Base-by-base conservation (phyloP, 176 grass and related monocot species). In the Dendrocalamus sinicus region DNA sequence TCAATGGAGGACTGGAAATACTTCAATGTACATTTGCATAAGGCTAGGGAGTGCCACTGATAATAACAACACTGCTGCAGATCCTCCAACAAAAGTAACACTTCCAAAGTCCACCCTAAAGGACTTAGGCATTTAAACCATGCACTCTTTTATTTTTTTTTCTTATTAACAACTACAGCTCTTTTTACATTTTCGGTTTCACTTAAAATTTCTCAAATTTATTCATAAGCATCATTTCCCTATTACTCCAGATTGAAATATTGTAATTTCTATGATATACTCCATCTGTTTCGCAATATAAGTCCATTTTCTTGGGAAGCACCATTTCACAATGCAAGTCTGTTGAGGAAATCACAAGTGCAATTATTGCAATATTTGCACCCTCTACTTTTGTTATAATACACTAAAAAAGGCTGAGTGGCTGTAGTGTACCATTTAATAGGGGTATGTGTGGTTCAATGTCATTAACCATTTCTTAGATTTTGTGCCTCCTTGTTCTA, bases 221-320 rank as follows among this genome's bases (percentile, higher is more conserved):
- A 60, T 46, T 69, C 9, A 32, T 83, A 72, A 73, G 14, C 7
- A 15, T 9, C 41, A 40, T 64, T 84, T 61, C 10, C 43, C 30
- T 83, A 9, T 73, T 22, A 61, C 37, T 28, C 54, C 70, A 64
- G 23, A 73, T 74, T 83, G 41, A 48, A 74, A 63, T 75, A 51
- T 84, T 22, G 16, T 39, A 30, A 47, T 59, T 73, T 30, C 11
- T 37, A 41, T 6, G 40, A 48, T 48, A 37, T 48, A 61, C 19
- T 58, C 8, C 20, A 20, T 58, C 8, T 58, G 55, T 58, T 58
- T 58, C 0, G 55, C 55, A 58, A 9, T 58, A 22, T 22, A 58
- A 58, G 19, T 58, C 55, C 55, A 58, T 10, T 45, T 45, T 45
- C 44, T 45, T 45, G 9, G 0, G 9, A 45, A 45, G 44, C 44